These are phyloP conservation scores for Rhodotorula mucilaginosa DNA, from an alignment of 1,284 basidiomycete species.

Conservation along the genomic window DNA sequence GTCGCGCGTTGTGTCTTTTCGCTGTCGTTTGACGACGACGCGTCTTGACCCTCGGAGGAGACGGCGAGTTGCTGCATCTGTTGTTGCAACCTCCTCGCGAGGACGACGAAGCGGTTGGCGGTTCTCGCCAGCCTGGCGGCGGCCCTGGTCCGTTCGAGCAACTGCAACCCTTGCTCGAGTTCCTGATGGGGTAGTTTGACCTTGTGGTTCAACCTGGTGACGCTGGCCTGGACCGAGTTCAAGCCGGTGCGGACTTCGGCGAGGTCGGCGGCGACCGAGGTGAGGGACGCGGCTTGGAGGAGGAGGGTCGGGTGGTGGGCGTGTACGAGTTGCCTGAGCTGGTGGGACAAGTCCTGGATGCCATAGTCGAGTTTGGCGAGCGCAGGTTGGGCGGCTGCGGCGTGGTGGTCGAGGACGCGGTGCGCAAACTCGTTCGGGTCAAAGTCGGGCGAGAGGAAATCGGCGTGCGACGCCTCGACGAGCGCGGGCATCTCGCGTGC, in stretches of 20 bases:
- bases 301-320: constrained; percentile 50
- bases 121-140: constrained; percentile 78
- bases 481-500: neutral
- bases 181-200: constrained; percentile 76
- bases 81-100: constrained; percentile 71
- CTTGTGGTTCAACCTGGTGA: constrained; percentile 62
- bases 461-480: constrained; percentile 50
- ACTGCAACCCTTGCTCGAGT: constrained; percentile 65
- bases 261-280: constrained; percentile 64
- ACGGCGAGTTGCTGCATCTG: constrained; percentile 48
- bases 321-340: constrained; percentile 59
- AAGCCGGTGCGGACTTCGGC: constrained; percentile 47
- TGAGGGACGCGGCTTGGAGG: constrained; percentile 59
- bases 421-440: constrained; percentile 85
- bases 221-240: constrained; percentile 42
- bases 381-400: constrained; percentile 53
- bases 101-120: constrained; percentile 73
- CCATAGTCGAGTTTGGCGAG: constrained; percentile 77
- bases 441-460: constrained; percentile 67
- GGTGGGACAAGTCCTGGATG: constrained; percentile 82
- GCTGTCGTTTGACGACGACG: constrained; percentile 42
- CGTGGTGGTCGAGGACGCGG: constrained; percentile 73
- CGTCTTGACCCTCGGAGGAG: too few relatives aligned
- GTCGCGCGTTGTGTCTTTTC: constrained; percentile 63
- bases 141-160: constrained; percentile 71